Evolutionary conservation across 441 rosid genomes (phyloP), one percentile per base, ranked within the genome.

Genomic region (Hypseocharis bilobata): DNA sequence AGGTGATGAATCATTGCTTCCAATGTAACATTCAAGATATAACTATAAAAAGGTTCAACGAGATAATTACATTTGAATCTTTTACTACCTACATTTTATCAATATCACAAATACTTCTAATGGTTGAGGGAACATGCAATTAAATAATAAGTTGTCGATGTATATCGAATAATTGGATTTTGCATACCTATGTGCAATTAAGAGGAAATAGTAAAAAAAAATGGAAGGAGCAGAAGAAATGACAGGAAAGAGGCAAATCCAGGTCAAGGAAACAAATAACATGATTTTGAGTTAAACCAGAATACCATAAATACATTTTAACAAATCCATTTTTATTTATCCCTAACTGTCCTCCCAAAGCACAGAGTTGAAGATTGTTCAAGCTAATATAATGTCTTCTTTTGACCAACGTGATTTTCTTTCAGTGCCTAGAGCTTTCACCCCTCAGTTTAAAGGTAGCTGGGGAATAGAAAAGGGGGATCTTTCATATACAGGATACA

Each of bases 1-100:
- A 62, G 58, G 32, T 23, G 51, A 55, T 67, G 6, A 73, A 49
- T 57, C 19, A 57, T 30, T 27, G 56, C 42, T 45, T 14, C 47
- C 25, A 42, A 56, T 7, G 7, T 1, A 22, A 22, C 42, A 68
- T 1, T n/a, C 25, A 49, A 11, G 14, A 8, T 34, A 1, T 47
- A 44, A 38, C 11, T 17, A 36, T 36, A 1, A 17, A 16, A 36
- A 19, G 42, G 34, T 60, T 64, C 26, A 44, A 54, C 20, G n/a
- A n/a, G 10, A 49, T 17, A 49, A 19, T 17, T 19, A 19, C 13
- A 49, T 38, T 10, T 38, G 45, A 38, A 38, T 38, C 45, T 10
- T n/a, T 0, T 38, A 10, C n/a, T 8, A 38, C 2, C 45, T 13
- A 38, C 45, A 38, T 38, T 38, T 32, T 11, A 32, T 32, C 10